Base-by-base conservation (phyloP, 2,329 filamentous ascomycete species). In the Pleochaeta shiraiana region DNA sequence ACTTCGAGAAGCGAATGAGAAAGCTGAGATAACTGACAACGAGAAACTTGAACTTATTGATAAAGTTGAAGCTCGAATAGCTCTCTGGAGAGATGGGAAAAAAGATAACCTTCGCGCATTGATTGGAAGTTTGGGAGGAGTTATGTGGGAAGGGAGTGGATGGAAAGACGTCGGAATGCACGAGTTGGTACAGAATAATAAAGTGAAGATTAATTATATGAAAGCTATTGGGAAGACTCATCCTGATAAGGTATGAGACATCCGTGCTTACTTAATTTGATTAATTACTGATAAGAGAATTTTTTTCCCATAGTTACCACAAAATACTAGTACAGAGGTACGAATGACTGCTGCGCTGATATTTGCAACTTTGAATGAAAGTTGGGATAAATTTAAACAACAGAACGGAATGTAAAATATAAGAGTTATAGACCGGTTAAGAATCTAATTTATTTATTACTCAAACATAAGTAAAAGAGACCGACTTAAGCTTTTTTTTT, bases 141-240 rank as follows among this genome's bases (percentile, higher is more conserved):
- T 98, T 31, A 79, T 98, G 31, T 98, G 93, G 93, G 85, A 89
- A 68, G 86, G 85, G 50, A 89, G 90, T 67, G 90, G 90, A 3
- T 98, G 93, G 93, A 96, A 95, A 78, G 95, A 95, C 78, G 86
- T 97, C 65, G 90, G 90, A 34, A 83, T 98, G 83, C 86, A 91
- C 68, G 93, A 98, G 76, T 75, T 98, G 69, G 87, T 98, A 63
- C 82, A 95, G 80, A 85, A 90, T 37, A 90, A 88, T 69, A 95
- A 92, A 79, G 93, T 97, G 74, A 98, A 98, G 82, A 86, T 98
- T 68, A 80, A 88, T 66, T 98, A 98, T 74, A 97, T 98, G 93
- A 96, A 95, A 81, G 93, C 92, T 5, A 97, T 98, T 80, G 89
- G 86, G 12, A 97, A 96, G 79, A 93, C 93, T 70, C 93, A 98